Base-by-base conservation (phyloP, 2,329 filamentous ascomycete species). In the Penicillium sp. region DNA sequence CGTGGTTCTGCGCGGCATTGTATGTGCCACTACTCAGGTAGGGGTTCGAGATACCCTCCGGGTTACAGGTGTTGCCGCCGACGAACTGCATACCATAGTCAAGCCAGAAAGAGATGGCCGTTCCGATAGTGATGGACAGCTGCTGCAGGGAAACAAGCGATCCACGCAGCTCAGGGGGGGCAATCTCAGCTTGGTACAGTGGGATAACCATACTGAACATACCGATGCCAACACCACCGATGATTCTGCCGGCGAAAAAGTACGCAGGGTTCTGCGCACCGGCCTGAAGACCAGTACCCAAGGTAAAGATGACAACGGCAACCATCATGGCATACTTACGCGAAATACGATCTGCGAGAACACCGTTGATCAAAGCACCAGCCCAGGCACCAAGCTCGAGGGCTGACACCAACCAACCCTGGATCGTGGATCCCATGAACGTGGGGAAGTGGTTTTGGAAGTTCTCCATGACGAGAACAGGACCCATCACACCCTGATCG, bases 91-190 rank as follows among this genome's bases (percentile, higher is more conserved):
- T 57, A 85, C 73, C 83, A 88, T 84, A 65, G 53, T 62, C 60
- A 68, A 85, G 82, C 19, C 81, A 82, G 36, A 83, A 76, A 8
- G 81, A 82, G 57, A 84, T 85, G 11, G 83, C 81, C 5, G 62
- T 69, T 11, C 82, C 82, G 31, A 83, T 76, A 5, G 81, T 83
- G 55, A 84, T 87, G 5, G 84, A 82, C 16, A 89, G 79, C 60
- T 87, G 86, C 58, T 89, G 86, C 9, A 88, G 78, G 6, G 82
- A 84, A 15, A 89, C 84, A 2, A 89, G 77, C 16, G 85, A 82
- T 38, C 87, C 87, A 55, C 87, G 78, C n/a, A 88, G 79, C 68
- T 89, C 86, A 1, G 87, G 86, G 10, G 85, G 80, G 1, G 82
- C 65, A 56, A 69, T 63, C 53, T 68, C 68, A 8, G 67, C 66